These are phyloP conservation scores for Mallotus nudiflorus DNA, from an alignment of 345 rosid genomes.

Conservation along the genomic window DNA sequence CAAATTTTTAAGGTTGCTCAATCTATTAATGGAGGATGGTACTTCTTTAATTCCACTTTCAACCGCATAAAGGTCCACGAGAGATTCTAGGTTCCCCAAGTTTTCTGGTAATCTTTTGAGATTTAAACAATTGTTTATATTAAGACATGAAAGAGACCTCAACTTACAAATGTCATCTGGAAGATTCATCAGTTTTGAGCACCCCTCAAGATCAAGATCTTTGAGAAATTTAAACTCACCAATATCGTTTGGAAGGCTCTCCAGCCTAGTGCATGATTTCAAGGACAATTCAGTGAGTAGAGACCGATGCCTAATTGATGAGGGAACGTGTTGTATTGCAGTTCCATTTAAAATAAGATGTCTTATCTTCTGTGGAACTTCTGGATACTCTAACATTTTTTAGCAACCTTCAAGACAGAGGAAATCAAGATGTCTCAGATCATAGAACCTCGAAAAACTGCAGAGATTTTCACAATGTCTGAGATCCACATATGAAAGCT, in stretches of 20 bases:
- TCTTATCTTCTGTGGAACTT: too few species aligned
- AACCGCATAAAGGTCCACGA: neutral
- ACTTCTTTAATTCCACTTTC: neutral
- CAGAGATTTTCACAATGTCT: neutral
- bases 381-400: too few species aligned
- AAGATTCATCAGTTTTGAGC: too few species aligned
- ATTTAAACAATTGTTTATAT: neutral
- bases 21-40: neutral
- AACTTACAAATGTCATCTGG: too few species aligned
- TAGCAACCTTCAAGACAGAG: too few species aligned
- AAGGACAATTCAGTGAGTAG: neutral
- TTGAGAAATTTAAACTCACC: slow-evolving; percentile 11
- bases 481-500: slow-evolving; percentile 4
- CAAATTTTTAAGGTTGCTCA: neutral
- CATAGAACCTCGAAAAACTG: too few species aligned
- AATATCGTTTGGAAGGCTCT: neutral
- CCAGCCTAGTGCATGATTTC: neutral
- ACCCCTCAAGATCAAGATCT: too few species aligned
- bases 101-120: slow-evolving; percentile 8
- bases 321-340: neutral
- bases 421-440: too few species aligned
- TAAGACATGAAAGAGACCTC: neutral
- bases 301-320: neutral
- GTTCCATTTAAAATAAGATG: neutral
- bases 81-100: neutral